Conservation (phyloP, 495 filamentous ascomycete species). For the Penicillium roqueforti region DNA sequence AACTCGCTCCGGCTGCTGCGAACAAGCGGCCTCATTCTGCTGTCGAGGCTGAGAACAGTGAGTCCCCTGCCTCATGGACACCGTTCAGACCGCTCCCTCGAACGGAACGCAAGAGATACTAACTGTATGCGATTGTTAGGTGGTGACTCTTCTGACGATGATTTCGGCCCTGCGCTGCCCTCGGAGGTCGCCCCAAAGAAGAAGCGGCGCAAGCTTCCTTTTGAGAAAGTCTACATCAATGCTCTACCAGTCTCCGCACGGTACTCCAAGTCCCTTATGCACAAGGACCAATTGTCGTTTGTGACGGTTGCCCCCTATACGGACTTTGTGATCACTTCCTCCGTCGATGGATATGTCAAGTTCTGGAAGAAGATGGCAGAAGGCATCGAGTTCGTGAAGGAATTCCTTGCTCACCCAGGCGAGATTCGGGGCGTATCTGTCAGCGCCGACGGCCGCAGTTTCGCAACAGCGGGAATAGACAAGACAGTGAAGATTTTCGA, state of each 20-base stretch:
- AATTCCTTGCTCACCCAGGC: conserved; percentile 85
- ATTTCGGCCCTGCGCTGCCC: conserved; percentile 87
- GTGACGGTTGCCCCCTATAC: conserved; percentile 82
- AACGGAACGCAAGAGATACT: not conserved
- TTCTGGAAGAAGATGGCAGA: conserved; percentile 97
- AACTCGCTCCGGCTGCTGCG: conserved; percentile 14
- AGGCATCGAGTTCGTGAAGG: conserved; percentile 95
- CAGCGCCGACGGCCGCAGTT: conserved; percentile 88
- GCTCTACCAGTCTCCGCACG: conserved; percentile 77
- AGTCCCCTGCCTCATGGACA: conserved; percentile 8
- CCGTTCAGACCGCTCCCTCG: conserved; percentile 5
- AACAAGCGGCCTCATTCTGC: conserved; percentile 39
- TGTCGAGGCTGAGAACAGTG: conserved; percentile 36
- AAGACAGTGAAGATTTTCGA: conserved; percentile 95
- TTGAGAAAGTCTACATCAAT: conserved; percentile 90
- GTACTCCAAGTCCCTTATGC: conserved; percentile 98
- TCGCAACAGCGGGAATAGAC: conserved; percentile 82
- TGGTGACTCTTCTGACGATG: conserved; percentile 79
- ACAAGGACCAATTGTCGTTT: conserved; percentile 88
- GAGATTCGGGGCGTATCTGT: conserved; percentile 79
- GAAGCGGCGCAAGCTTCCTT: conserved; percentile 83
- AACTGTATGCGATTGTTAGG: conserved; percentile 23
- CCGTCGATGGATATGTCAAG: conserved; percentile 89
- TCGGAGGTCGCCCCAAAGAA: conserved; percentile 73
- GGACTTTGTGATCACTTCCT: conserved; percentile 92